Evolutionary conservation across 305 asterid species (phyloP), one percentile per base, ranked within the genome.

Genomic region (Solanum hybrid): DNA sequence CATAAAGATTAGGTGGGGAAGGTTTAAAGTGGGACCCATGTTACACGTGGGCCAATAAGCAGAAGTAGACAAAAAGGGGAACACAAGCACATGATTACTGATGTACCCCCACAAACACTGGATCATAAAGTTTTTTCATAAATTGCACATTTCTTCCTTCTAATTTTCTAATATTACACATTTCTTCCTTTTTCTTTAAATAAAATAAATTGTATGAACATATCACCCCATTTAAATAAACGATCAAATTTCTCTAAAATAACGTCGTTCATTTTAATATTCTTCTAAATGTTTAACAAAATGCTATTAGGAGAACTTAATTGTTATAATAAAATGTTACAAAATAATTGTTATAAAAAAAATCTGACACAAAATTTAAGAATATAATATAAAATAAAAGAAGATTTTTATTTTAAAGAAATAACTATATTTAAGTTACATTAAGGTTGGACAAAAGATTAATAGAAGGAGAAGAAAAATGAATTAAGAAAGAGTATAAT

Each of bases 31-130:
- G 60, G 90, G 77, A 66, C 87, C 89, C 36, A 60, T 1, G 9
- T 2, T 24, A 69, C 79, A 35, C 26, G 56, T 60, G 90, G 84
- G 81, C 87, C 85, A 88, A 36, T 38, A 20, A 66, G 29, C 71
- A 64, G 56, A 84, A 87, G 64, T 79, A 77, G 87, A 91, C 90
- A 82, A 89, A 88, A 86, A 56, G 37, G 80, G 80, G 71, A 66
- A 71, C 90, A 26, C 71, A 77, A 34, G 84, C 89, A 87, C 90
- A 75, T 91, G 87, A 84, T 89, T 60, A 64, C 64, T 60, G 81
- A 51, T 82, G 69, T 34, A 72, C 56, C 12, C 12, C 79, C 16
- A 20, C 37, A 75, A 84, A 66, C 90, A 34, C 76, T 60, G 38
- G 82, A 87, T 87, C 27, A 75, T 84, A 84, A 51, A 40, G 40